Evolutionary conservation across 345 rosid genomes (phyloP), one percentile per base, ranked within the genome.

Genomic region (Boechera divaricarpa): DNA sequence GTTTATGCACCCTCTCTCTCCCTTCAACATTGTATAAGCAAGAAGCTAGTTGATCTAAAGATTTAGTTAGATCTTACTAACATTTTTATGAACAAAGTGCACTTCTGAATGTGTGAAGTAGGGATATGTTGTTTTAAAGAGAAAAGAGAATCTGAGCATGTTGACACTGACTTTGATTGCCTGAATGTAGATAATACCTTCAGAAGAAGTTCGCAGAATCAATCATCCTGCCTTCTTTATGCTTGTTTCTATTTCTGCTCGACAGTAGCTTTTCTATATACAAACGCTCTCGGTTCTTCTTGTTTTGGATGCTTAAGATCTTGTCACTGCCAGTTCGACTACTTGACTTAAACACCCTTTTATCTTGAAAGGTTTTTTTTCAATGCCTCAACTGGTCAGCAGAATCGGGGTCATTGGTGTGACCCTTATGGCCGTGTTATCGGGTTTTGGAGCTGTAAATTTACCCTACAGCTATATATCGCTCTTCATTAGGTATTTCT

Each of bases 361-460:
- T 77, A 42, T n/a, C 51, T 74, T 78, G 64, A 49, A 81, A 90
- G 98, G 99, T 58, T 95, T 95, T 44, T 92, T 95, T 62, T 89
- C 97, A 49, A 90, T 86, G 84, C 89, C 99, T 83, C 99, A 95
- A 79, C 86, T 95, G 76, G 90, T 95, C 66, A 95, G 99, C 84
- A 86, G 97, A 86, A 95, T 95, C 67, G 99, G 98, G 59, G 99
- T 95, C 71, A 85, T 92, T 84, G 99, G 99, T 49, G 99, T 92
- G 53, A 95, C 97, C 62, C 96, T 95, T 64, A 90, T 92, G 99
- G 98, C 99, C 42, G 90, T 95, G 72, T 83, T 95, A 60, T 91
- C 99, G 35, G 99, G 99, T 62, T 95, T 95, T 86, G 98, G 98
- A 70, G 99, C 97, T 74, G 98, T 95, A 15, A 95, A 95, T 83